Conservation (phyloP, 163 green algal species). For the Scenedesmus sp. region DNA sequence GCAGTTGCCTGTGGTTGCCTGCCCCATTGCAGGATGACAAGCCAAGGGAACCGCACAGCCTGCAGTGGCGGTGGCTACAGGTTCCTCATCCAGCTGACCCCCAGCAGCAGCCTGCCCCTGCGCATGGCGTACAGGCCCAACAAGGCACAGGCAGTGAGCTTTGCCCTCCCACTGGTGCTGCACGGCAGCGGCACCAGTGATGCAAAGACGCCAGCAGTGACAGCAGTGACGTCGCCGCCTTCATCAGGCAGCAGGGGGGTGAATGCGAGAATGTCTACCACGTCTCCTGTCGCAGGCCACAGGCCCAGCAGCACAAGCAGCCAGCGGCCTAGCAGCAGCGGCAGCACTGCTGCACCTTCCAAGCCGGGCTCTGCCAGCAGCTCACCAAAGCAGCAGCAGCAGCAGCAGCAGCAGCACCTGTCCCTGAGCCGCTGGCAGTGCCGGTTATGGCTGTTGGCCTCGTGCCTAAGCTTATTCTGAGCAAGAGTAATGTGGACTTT, state of each 20-base stretch:
- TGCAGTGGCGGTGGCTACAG: slow-evolving; percentile 53
- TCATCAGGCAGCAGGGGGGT: not conserved
- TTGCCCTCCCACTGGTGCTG: slow-evolving; percentile 59
- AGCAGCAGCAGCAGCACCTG: slow-evolving; percentile 27
- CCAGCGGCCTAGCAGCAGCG: slow-evolving; percentile 27
- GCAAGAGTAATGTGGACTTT: slow-evolving; percentile 77
- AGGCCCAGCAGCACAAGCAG: slow-evolving; percentile 44
- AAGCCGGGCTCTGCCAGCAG: slow-evolving; percentile 17
- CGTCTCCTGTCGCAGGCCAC: not conserved
- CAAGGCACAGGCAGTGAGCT: slow-evolving; percentile 15
- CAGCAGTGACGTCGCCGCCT: too few species aligned
- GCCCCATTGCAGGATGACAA: slow-evolving; percentile 29
- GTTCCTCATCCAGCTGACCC: slow-evolving; percentile 67
- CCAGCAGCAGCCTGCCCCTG: slow-evolving; percentile 59
- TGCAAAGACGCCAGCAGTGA: not conserved
- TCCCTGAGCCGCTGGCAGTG: slow-evolving; percentile 10
- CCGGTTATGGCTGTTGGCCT: slow-evolving; percentile 56
- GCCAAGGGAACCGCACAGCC: not conserved
- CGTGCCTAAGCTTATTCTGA: slow-evolving; percentile 69
- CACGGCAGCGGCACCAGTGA: slow-evolving; percentile 8
- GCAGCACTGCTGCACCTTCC: slow-evolving; percentile 15
- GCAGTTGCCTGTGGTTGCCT: not conserved
- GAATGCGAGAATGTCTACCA: not conserved
- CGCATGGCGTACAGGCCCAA: slow-evolving; percentile 60
- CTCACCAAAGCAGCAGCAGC: too few species aligned